Evolutionary conservation across 306 rosid species (phyloP).

Genomic region (Abrus pulchellus): DNA sequence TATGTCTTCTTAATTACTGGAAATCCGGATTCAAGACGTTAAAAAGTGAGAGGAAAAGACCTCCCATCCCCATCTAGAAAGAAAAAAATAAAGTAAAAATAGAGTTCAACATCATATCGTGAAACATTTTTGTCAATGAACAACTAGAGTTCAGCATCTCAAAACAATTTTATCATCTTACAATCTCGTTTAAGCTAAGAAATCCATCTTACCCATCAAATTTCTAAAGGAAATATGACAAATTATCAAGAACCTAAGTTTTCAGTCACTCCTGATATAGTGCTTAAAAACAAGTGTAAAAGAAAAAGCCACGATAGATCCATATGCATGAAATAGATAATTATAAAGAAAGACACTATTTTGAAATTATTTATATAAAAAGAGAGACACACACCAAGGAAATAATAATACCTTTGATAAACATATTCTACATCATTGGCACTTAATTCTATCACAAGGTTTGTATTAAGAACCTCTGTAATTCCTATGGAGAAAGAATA

Average conservation of each 20-base stretch:
- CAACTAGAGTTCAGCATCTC: not conserved
- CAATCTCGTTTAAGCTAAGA: slow-evolving; percentile 9
- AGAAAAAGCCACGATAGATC: slow-evolving; percentile 10
- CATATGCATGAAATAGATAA: slow-evolving; percentile 27
- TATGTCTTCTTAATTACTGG: slow-evolving; percentile 3
- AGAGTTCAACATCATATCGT: slow-evolving; percentile 7
- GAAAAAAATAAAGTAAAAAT: not conserved
- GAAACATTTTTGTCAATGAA: not conserved
- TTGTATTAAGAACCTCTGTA: slow-evolving; percentile 91
- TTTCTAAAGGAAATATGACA: slow-evolving; percentile 15
- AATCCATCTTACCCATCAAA: slow-evolving; percentile 21
- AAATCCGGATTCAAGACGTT: not conserved
- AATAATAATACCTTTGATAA: slow-evolving; percentile 76
- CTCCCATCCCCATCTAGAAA: not conserved
- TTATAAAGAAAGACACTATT: slow-evolving; percentile 3
- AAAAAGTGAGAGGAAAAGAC: not conserved
- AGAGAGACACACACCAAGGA: not conserved
- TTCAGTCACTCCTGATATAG: slow-evolving; percentile 17
- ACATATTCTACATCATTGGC: slow-evolving; percentile 95
- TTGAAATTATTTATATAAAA: not conserved
- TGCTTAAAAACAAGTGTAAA: not conserved
- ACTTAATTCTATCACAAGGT: slow-evolving; percentile 86
- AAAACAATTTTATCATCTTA: slow-evolving; percentile 6
- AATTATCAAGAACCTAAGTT: not conserved
- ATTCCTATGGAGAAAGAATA: slow-evolving; percentile 93